phyloP scores from a whole-genome alignment of 2,329 filamentous ascomycete species.

The Monosporascus sp. region DNA sequence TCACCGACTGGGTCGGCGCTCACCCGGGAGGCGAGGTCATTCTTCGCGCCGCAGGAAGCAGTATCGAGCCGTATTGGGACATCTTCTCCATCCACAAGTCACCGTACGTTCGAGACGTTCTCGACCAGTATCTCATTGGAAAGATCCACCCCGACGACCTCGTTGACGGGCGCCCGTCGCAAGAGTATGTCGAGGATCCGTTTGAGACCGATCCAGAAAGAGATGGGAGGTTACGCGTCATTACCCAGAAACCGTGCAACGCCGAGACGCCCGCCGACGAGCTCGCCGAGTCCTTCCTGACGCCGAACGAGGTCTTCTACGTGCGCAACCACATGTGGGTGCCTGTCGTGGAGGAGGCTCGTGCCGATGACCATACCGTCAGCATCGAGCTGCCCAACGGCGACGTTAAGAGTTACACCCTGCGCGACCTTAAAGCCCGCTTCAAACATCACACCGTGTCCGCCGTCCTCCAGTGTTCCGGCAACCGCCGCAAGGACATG shows the following conservation, averaged over 20 bases:
- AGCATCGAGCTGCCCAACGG: conserved; percentile 39
- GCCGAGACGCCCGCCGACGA: conserved; percentile 39
- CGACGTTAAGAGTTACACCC: conserved; percentile 33
- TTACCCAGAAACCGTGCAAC: conserved; percentile 43
- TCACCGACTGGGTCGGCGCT: conserved; percentile 61
- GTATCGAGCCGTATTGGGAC: conserved; percentile 64
- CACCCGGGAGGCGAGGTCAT: conserved; percentile 67
- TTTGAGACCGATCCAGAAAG: conserved; percentile 37
- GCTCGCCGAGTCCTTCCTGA: conserved; percentile 38
- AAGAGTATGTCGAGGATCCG: conserved; percentile 54
- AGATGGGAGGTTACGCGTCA: conserved; percentile 33
- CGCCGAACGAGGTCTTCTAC: conserved; percentile 38
- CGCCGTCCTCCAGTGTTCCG: conserved; percentile 42
- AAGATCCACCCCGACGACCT: conserved; percentile 55
- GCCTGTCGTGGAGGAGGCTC: conserved; percentile 28
- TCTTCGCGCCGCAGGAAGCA: conserved; percentile 57
- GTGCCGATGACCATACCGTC: conserved; percentile 31
- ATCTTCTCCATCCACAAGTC: conserved; percentile 66
- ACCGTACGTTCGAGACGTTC: conserved; percentile 58
- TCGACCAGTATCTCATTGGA: conserved; percentile 60
- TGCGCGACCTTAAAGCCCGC: conserved; percentile 37
- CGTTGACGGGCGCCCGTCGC: conserved; percentile 48
- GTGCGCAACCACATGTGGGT: conserved; percentile 46
- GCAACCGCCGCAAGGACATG: conserved; percentile 42
- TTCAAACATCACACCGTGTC: conserved; percentile 39